These are phyloP conservation scores for Nasturtium officinale DNA, from an alignment of 345 rosid species.

Conservation along the genomic window DNA sequence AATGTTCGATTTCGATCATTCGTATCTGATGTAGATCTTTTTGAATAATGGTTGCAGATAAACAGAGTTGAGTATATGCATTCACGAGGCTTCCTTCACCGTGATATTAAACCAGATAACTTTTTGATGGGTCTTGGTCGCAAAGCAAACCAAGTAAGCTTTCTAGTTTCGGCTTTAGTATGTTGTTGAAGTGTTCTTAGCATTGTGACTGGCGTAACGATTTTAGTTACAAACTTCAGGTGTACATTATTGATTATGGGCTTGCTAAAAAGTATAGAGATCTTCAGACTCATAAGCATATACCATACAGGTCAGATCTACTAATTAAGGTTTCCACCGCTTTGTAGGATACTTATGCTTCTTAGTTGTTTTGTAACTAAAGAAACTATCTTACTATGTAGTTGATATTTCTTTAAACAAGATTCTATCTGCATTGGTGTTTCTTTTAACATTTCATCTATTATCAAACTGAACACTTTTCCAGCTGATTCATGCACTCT, in stretches of 20 bases:
- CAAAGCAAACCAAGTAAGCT: slow-evolving; percentile 81
- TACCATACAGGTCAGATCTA: slow-evolving; percentile 61
- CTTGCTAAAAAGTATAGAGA: slow-evolving; percentile 90
- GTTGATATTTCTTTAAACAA: background rate
- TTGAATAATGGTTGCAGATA: slow-evolving; percentile 63
- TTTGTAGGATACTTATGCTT: background rate
- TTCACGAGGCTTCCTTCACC: slow-evolving; percentile 83
- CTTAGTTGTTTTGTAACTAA: background rate
- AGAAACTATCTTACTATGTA: background rate
- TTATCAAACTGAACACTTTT: too few relatives aligned
- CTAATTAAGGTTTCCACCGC: background rate
- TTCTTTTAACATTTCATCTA: background rate
- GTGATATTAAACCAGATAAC: slow-evolving; percentile 93
- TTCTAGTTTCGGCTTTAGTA: background rate
- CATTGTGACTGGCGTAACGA: background rate
- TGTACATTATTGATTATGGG: slow-evolving; percentile 79
- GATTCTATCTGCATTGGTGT: background rate
- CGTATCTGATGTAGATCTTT: background rate
- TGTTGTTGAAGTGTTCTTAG: background rate
- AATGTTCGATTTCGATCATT: background rate
- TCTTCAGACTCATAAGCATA: slow-evolving; percentile 88
- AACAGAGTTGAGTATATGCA: slow-evolving; percentile 94
- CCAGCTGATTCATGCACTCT: background rate
- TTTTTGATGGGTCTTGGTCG: slow-evolving; percentile 93
- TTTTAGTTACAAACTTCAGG: slow-evolving; percentile 45